Base-by-base conservation (phyloP, 176 grass and related monocot genomes). In the Microstegium vimineum region DNA sequence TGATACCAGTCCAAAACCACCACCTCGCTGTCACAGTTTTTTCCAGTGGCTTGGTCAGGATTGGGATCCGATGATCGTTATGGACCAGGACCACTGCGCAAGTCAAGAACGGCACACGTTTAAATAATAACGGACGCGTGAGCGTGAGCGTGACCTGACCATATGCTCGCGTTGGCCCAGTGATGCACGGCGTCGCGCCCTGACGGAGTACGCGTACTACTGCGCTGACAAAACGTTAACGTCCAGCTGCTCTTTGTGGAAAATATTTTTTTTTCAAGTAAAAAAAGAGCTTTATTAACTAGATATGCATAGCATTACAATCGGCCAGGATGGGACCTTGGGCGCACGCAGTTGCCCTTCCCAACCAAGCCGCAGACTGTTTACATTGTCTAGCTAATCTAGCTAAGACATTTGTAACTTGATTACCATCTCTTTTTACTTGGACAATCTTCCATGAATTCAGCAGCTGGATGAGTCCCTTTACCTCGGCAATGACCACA, bases 61-160 rank as follows among this genome's bases (percentile, higher is more conserved):
- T 61, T 42, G 18, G 74, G 31, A 75, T 66, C 27, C 42, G 60
- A 38, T 64, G 22, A 60, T 30, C 26, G 0, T 2, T 14, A 61
- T 27, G 20, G 1, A 51, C n/a, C n/a, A n/a, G 23, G n/a, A 1
- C 1, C 13, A 28, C 16, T 38, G n/a, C 10, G 36, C 45, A 13
- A 61, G 64, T 85, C 74, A 62, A 85, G 27, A 61, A 77, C 13
- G 57, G 7, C 73, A 34, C 65, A n/a, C 51, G 20, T 37, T 36
- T 59, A 59, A 77, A 49, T 6, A 59, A 59, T 25, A 5, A 45
- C 4, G 4, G 15, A 12, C 20, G 7, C 51, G 18, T 51, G 5
- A 17, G 16, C 49, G 49, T 52, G 27, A 15, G 38, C 60, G 23
- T 13, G 57, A 26, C 15, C 35, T 32, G 38, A 63, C 59, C 14